Evolutionary conservation across 192 early-diverging fungal genomes (phyloP), one percentile per base, ranked within the genome.

Genomic region (Backusella morwellensis): DNA sequence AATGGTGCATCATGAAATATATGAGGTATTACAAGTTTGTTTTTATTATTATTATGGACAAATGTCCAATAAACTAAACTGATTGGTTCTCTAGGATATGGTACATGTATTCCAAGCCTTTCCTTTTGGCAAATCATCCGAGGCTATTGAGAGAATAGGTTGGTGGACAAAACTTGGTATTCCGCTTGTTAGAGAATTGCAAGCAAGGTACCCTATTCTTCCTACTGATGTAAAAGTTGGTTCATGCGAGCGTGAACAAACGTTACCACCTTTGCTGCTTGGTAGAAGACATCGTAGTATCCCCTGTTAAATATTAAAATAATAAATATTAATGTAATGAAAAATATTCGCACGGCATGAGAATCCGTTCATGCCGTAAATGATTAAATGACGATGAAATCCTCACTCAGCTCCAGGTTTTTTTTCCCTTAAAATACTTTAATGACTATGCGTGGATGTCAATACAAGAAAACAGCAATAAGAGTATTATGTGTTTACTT

Each of bases 81-180:
- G 56, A 26, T 63, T 63, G 56, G 56, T 29, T 63, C 21, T 35
- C 15, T 72, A 78, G 71, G 79, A 80, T n/a, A 80, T 80, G 79
- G 71, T 80, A 14, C 79, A 80, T 44, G 79, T 80, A 7, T 80
- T 80, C 14, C 79, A 80, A 69, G 75, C 79, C 0, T 80, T 76
- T 67, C 71, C 79, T 8, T 80, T 80, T 66, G 36, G 54, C 4
- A 76, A 74, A 73, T 75, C 75, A 17, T 12, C 40, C 9, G 72
- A 50, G 34, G 79, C 75, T 26, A 70, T 80, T 23, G 71, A 76
- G 42, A 76, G 75, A 44, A 77, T 80, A 69, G 79, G 79, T 21
- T 80, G 75, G 75, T 80, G 79, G 79, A 21, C 63, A 23, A 50
- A 66, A 14, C 41, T 66, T n/a, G 77, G 77, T 2, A 70, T 70